These are phyloP conservation scores for Phytophthora multivora DNA, from an alignment of 352 stramenopile species.

Conservation along the genomic window DNA sequence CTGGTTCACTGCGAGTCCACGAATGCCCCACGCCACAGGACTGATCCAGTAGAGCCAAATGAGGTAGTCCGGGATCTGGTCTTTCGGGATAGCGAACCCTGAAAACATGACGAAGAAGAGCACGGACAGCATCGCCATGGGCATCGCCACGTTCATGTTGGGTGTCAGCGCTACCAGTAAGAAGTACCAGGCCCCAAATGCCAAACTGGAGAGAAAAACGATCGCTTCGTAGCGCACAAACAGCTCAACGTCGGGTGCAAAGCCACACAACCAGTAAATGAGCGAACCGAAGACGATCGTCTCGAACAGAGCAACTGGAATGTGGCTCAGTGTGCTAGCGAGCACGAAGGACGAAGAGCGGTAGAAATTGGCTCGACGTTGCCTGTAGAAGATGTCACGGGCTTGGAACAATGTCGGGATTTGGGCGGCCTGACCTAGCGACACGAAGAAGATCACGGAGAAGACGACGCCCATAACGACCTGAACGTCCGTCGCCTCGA, in stretches of 20 bases:
- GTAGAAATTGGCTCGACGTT: constrained; percentile 53
- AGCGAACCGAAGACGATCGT: constrained; percentile 77
- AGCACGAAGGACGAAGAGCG: constrained; percentile 74
- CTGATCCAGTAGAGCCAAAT: constrained; percentile 53
- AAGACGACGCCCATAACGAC: constrained; percentile 83
- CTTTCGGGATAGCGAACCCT: constrained; percentile 53
- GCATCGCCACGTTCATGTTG: constrained; percentile 48
- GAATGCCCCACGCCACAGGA: constrained; percentile 44
- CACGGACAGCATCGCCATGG: constrained; percentile 50
- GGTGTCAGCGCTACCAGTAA: constrained; percentile 40
- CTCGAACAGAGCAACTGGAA: constrained; percentile 59
- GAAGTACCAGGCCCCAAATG: constrained; percentile 54
- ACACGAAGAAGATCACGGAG: constrained; percentile 77
- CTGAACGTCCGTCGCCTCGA: constrained; percentile 42
- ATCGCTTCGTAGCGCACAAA: constrained; percentile 52
- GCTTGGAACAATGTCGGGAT: constrained; percentile 80
- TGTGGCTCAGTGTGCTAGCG: constrained; percentile 39
- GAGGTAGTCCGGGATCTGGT: constrained; percentile 51
- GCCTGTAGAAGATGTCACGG: constrained; percentile 56
- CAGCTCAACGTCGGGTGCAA: constrained; percentile 28
- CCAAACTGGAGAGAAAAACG: constrained; percentile 52
- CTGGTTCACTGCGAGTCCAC: constrained; percentile 41
- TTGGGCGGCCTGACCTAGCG: constrained; percentile 67
- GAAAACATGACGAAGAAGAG: constrained; percentile 56
- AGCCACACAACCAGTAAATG: constrained; percentile 83